phyloP scores from a whole-genome alignment of 116 monocot genomes.

The Cymodocea nodosa region DNA sequence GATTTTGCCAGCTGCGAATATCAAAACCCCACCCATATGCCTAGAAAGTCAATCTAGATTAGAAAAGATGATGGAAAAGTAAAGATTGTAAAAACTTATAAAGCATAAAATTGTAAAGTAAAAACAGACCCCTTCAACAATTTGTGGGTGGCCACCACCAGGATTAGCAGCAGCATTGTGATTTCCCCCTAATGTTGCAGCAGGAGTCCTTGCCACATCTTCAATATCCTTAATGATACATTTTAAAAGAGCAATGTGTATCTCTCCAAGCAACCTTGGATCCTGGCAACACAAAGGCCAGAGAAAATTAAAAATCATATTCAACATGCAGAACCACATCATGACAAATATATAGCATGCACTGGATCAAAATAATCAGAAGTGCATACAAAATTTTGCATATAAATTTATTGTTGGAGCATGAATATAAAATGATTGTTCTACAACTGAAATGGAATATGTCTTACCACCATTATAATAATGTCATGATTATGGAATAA shows the following conservation, averaged over 20 bases:
- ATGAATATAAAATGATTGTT: no score
- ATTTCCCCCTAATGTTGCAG: constrained; percentile 43
- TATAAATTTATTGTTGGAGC: no score
- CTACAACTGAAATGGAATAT: no score
- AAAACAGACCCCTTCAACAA: constrained; percentile 78
- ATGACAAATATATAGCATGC: no score
- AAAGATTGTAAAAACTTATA: background rate
- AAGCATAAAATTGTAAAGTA: background rate
- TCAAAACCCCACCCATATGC: constrained; percentile 95
- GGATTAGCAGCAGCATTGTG: constrained; percentile 74
- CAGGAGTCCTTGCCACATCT: constrained; percentile 81
- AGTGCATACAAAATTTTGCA: no score
- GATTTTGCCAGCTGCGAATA: constrained; percentile 71
- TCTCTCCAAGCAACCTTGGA: constrained; percentile 74
- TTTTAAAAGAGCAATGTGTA: constrained; percentile 74
- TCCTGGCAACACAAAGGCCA: constrained; percentile 26
- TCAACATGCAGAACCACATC: no score
- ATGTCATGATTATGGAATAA: no score
- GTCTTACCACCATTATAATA: no score
- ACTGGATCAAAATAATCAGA: no score
- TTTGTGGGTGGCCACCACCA: constrained; percentile 80
- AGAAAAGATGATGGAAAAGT: background rate
- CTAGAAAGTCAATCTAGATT: constrained; percentile 23
- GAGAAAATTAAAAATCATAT: no score
- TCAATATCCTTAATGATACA: constrained; percentile 92